A percentile compares a stretch with the other conserved stretches of the same genome.
Evolutionary conservation across 352 stramenopile species (phyloP).

Genomic region (Globisporangium spinosum): DNA sequence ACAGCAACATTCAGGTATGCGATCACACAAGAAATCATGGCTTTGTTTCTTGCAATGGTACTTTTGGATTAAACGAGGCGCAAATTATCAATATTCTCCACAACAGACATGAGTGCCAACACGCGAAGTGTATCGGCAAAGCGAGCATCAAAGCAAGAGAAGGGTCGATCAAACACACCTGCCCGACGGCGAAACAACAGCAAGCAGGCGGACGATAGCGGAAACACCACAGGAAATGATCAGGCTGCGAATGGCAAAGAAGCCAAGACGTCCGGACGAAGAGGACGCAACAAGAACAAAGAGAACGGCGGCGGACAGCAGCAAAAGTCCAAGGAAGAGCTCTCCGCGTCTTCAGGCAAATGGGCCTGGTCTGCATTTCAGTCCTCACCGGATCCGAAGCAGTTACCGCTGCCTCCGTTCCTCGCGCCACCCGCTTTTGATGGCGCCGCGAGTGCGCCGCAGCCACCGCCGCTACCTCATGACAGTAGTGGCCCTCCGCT

Average conservation of each 20-base stretch:
- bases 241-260: constrained; percentile 8
- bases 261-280: constrained; percentile 19
- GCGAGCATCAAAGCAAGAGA: constrained; percentile 37
- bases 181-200: constrained; percentile 41
- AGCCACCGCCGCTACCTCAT: constrained; percentile 22
- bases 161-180: constrained; percentile 42
- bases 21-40: background rate
- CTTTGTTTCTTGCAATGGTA: background rate
- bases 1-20: background rate
- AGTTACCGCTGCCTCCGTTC: constrained; percentile 75
- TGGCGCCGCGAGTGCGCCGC: constrained; percentile 19
- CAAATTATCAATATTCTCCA: background rate
- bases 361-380: constrained; percentile 86
- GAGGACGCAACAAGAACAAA: constrained; percentile 42
- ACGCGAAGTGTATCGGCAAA: constrained; percentile 48
- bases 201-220: constrained; percentile 10
- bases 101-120: background rate
- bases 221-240: background rate
- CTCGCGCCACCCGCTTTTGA: constrained; percentile 24
- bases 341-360: constrained; percentile 50
- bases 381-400: constrained; percentile 68
- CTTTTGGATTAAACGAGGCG: background rate
- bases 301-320: constrained; percentile 14
- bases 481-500: constrained; percentile 23
- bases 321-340: constrained; percentile 46